Conservation (phyloP, 768 basidiomycete genomes). For the Tephrocybe sp. region DNA sequence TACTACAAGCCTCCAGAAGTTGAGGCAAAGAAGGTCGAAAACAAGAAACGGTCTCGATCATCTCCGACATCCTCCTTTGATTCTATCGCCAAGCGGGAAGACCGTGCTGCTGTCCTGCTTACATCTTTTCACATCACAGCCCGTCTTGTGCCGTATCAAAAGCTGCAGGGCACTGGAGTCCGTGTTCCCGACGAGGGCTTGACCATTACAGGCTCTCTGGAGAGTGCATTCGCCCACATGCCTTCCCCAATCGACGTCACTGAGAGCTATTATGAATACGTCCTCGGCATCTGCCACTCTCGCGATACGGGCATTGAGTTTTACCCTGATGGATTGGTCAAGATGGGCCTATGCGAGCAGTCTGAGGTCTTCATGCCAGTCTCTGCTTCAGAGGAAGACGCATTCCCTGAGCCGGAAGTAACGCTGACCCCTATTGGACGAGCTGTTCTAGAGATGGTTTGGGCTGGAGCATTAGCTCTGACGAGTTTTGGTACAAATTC, state of each 20-base stretch:
- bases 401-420: slow-evolving; percentile 40
- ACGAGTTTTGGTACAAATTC: slow-evolving; percentile 44
- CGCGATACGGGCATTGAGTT: slow-evolving; percentile 75
- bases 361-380: slow-evolving; percentile 18
- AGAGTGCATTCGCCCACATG: slow-evolving; percentile 51
- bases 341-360: slow-evolving; percentile 64
- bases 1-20: slow-evolving; percentile 56
- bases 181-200: slow-evolving; percentile 73
- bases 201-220: slow-evolving; percentile 59
- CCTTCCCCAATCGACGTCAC: slow-evolving; percentile 36
- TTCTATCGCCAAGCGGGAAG: slow-evolving; percentile 31
- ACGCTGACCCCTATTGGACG: slow-evolving; percentile 52
- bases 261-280: slow-evolving; percentile 36
- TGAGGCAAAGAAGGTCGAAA: slow-evolving; percentile 28
- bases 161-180: slow-evolving; percentile 71
- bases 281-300: slow-evolving; percentile 63
- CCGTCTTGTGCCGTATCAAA: slow-evolving; percentile 68
- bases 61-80: slow-evolving; percentile 39
- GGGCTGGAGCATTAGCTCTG: slow-evolving; percentile 52
- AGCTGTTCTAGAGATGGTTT: slow-evolving; percentile 57
- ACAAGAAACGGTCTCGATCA: slow-evolving; percentile 44
- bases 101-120: slow-evolving; percentile 49
- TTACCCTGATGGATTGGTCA: slow-evolving; percentile 73
- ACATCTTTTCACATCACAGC: slow-evolving; percentile 72
- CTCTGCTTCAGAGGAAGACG: slow-evolving; percentile 41